Percentiles rank a stretch among this genome's conserved stretches.
Conservation (phyloP, 2,329 filamentous ascomycete genomes). For the Ophiostoma sp. region DNA sequence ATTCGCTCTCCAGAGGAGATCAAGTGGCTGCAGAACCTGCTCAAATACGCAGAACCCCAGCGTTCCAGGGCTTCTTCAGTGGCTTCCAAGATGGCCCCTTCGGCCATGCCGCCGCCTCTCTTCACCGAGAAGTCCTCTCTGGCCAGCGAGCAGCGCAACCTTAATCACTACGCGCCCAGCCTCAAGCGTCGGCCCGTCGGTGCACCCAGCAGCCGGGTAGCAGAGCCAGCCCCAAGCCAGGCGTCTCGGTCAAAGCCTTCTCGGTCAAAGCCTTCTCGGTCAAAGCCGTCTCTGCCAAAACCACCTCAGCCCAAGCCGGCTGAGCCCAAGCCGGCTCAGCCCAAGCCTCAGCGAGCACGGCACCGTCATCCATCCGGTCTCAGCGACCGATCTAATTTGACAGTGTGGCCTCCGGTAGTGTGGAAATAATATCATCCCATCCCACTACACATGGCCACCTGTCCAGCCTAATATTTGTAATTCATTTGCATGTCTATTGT, state of each 20-base stretch:
- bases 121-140: background rate
- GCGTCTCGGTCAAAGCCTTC: background rate
- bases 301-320: background rate
- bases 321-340: background rate
- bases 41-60: background rate
- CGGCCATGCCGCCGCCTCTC: conserved; percentile 4
- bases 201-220: background rate
- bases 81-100: background rate
- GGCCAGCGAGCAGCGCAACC: background rate
- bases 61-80: background rate
- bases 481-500: background rate
- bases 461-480: background rate
- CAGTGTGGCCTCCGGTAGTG: background rate
- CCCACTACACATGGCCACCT: background rate
- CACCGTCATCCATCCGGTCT: background rate
- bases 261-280: background rate
- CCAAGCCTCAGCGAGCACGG: background rate
- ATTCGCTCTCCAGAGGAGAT: background rate
- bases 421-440: background rate
- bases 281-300: background rate
- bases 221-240: too few species aligned
- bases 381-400: background rate
- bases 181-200: conserved; percentile 14
- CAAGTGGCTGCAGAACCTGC: background rate
- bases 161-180: conserved; percentile 19